phyloP scores from a whole-genome alignment of 129 eudicot species.

The Flaveria ramosissima region DNA sequence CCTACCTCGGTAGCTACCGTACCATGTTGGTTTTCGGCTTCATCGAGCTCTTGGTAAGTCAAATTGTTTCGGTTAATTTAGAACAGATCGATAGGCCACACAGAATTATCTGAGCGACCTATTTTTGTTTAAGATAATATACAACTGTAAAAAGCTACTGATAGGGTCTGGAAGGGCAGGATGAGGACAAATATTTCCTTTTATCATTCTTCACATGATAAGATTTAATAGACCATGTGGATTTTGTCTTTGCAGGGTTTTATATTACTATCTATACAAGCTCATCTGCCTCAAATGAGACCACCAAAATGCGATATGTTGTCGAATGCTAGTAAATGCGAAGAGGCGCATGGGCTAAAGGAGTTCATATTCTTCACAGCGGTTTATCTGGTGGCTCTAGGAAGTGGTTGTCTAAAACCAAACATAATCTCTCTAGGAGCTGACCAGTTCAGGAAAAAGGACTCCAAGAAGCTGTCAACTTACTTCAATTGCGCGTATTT shows the following conservation, averaged over 20 bases:
- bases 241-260: conserved; percentile 56
- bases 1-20: conserved; percentile 75
- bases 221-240: background rate
- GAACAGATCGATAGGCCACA: no score
- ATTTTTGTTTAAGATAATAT: no score
- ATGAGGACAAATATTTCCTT: no score
- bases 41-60: conserved; percentile 65
- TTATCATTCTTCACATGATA: background rate
- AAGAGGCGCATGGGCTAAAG: conserved; percentile 69
- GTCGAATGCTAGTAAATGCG: conserved; percentile 31
- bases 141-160: no score
- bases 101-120: no score
- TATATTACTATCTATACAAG: conserved; percentile 82
- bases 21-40: conserved; percentile 80
- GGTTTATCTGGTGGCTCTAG: conserved; percentile 81
- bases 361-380: conserved; percentile 70
- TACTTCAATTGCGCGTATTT: conserved; percentile 83
- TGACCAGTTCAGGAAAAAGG: conserved; percentile 57
- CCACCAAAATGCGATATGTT: conserved; percentile 77
- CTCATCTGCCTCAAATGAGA: conserved; percentile 71
- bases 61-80: background rate
- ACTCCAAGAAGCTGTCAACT: conserved; percentile 65
- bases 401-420: conserved; percentile 96
- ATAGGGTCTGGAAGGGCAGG: no score
- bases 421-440: conserved; percentile 90